phyloP scores from a whole-genome alignment of 768 basidiomycete genomes.

The Pholiota conissans region DNA sequence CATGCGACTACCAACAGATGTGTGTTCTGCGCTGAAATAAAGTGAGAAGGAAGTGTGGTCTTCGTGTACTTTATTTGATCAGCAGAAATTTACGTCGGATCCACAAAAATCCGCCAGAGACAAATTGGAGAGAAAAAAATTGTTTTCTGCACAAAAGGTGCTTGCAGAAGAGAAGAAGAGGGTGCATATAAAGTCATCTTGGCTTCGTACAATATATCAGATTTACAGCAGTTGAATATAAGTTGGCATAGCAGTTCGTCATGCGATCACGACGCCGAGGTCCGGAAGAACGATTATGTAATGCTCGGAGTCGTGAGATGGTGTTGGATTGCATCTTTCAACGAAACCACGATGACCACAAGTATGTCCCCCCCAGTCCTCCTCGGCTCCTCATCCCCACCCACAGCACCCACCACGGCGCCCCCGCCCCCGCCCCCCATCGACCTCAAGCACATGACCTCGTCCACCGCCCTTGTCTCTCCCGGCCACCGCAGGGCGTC shows the following conservation, averaged over 20 bases:
- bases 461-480: constrained; percentile 40
- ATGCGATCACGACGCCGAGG: background rate
- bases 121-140: no score
- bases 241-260: background rate
- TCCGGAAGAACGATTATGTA: background rate
- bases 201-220: background rate
- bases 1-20: no score
- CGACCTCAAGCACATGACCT: constrained; percentile 55
- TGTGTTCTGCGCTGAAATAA: no score
- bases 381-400: background rate
- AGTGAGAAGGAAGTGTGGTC: no score
- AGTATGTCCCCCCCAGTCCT: background rate
- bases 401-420: background rate
- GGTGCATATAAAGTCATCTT: background rate
- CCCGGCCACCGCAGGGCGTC: constrained; percentile 35
- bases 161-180: background rate
- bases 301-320: background rate
- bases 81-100: no score
- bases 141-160: no score
- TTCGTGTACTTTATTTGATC: no score
- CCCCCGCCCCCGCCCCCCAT: background rate
- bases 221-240: background rate
- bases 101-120: no score
- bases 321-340: background rate
- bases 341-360: background rate